A percentile compares a stretch with the other conserved stretches of the same genome.
phyloP scores from a whole-genome alignment of 2,329 filamentous ascomycete genomes.

The Gaeumannomyces tritici region DNA sequence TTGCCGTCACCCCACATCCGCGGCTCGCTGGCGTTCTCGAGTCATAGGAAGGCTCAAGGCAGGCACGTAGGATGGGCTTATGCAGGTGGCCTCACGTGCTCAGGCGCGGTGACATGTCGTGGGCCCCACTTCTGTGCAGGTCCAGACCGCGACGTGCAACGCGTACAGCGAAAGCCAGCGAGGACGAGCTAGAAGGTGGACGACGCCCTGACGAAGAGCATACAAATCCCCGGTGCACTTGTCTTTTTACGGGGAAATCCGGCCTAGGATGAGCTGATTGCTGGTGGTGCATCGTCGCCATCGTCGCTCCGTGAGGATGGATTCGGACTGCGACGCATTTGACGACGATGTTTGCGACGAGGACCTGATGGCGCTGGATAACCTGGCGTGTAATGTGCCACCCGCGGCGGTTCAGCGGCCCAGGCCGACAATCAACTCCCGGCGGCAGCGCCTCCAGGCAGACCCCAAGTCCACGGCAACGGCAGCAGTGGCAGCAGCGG shows the following conservation, averaged over 20 bases:
- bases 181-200: neutral
- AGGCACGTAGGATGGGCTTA: too few species aligned
- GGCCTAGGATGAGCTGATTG: neutral
- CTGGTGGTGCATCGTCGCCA: too few species aligned
- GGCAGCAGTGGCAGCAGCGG: too few species aligned
- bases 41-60: neutral
- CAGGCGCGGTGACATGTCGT: neutral
- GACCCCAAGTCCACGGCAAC: too few species aligned
- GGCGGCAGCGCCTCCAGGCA: neutral
- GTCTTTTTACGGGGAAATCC: neutral
- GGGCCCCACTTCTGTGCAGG: neutral
- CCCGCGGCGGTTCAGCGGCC: neutral
- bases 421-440: neutral
- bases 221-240: neutral
- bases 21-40: too few species aligned
- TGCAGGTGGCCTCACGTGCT: neutral
- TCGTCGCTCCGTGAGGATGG: neutral
- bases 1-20: neutral
- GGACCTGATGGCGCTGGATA: slow-evolving; percentile 48
- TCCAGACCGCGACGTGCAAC: neutral
- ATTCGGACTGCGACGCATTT: neutral
- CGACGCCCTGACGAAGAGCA: neutral
- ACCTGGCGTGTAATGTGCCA: slow-evolving; percentile 6
- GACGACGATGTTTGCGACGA: slow-evolving; percentile 48
- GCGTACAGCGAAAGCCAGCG: neutral